Base-by-base conservation (phyloP, 176 grass and related monocot genomes). In the Guadua angustifolia region DNA sequence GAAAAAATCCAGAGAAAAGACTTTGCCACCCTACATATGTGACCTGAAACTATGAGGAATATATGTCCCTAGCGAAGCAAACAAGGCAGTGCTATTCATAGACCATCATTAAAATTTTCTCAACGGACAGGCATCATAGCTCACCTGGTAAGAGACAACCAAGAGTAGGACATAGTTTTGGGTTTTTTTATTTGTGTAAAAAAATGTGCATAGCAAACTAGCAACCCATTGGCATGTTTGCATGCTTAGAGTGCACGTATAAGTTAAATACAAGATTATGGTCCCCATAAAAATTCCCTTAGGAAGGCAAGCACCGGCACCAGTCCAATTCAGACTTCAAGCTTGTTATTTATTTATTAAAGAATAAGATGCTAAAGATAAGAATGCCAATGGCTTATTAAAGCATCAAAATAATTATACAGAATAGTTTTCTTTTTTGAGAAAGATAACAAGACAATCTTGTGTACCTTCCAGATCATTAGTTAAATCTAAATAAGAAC, bases 51-150 rank as follows among this genome's bases (percentile, higher is more conserved):
- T 21, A 26, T 78, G 29, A 29, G 29, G 55, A 7, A 71, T 73
- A 45, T 66, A 80, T 17, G 25, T 26, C 14, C 62, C 14, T 24
- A 55, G 29, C 18, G 45, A 86, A 35, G 29, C 29, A 29, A 29
- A 29, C 29, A 38, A 57, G 68, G 64, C 44, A 67, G 47, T 32
- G 8, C 11, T 16, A 76, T 38, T 38, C 63, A 71, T 77, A 16
- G 51, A 77, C 22, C n/a, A 52, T 11, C 53, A 77, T 82, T 19
- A 60, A 83, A 47, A 88, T 83, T 63, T 77, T 77, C 15, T 78
- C 40, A 65, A 65, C 65, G 55, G 8, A 39, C 72, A 58, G 47
- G 8, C 52, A 9, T 69, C 45, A 66, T 68, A 58, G 18, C 55
- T 77, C 22, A 77, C 17, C 4, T 4, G 32, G 1, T 46, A 78